phyloP scores from a whole-genome alignment of 495 filamentous ascomycete species.

The Penicillium lagena region DNA sequence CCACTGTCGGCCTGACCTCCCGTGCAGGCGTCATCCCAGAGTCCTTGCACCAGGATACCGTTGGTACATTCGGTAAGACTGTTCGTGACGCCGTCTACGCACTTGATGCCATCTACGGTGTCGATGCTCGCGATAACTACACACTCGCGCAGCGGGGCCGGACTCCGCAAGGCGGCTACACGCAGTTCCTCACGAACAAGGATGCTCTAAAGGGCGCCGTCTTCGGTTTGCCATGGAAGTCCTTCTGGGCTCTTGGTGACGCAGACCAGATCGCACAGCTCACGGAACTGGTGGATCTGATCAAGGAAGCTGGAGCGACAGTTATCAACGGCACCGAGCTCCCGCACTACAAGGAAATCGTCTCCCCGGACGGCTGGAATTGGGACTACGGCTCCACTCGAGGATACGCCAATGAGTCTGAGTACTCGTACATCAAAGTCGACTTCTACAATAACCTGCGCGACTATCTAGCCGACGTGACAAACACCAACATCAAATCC shows the following conservation, averaged over 20 bases:
- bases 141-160: constrained; percentile 48
- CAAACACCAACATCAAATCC: constrained; percentile 55
- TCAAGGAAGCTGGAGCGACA: constrained; percentile 55
- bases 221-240: constrained; percentile 66
- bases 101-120: constrained; percentile 60
- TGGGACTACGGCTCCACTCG: constrained; percentile 64
- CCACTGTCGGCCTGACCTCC: constrained; percentile 60
- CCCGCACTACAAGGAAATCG: constrained; percentile 51
- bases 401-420: constrained; percentile 61
- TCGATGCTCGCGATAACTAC: constrained; percentile 54
- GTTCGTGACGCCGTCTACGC: constrained; percentile 60
- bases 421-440: constrained; percentile 65
- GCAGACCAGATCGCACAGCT: constrained; percentile 46
- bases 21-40: constrained; percentile 61
- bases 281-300: constrained; percentile 44
- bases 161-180: constrained; percentile 49
- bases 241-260: constrained; percentile 57
- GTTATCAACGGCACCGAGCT: constrained; percentile 68
- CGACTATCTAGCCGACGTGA: constrained; percentile 56
- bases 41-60: constrained; percentile 57
- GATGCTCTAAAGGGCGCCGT: constrained; percentile 50
- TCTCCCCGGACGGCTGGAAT: constrained; percentile 60
- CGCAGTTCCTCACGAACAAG: constrained; percentile 46
- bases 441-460: constrained; percentile 74
- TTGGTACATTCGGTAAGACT: constrained; percentile 60